Base-by-base conservation (phyloP, 2,329 filamentous ascomycete species). In the Cercospora beticola region DNA sequence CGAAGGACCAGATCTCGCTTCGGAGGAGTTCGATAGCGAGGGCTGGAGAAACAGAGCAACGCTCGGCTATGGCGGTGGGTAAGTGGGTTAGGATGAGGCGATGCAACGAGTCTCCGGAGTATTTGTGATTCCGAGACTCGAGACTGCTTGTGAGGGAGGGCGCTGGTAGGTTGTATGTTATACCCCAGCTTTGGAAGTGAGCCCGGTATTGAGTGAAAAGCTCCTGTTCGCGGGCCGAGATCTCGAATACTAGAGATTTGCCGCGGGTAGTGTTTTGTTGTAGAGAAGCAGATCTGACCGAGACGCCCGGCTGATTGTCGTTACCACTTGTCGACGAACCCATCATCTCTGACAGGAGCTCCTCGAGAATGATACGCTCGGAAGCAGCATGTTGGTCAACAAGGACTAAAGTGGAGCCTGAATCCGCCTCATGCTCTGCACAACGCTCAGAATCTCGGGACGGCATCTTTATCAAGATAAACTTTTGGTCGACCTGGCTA, bases 361-460 rank as follows among this genome's bases (percentile, higher is more conserved):
- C 77, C 77, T 99, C 95, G 0, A 98, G 86, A 1, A 89, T 89
- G 70, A 91, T 89, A 57, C 95, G 87, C 81, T 99, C 95, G 77
- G 97, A 94, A 3, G 94, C 95, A 0, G 95, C 95, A 77, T 99
- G 95, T 76, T 99, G 95, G 76, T 99, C 95, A 5, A 97, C 85
- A 46, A 97, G 83, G 0, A 97, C 85, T 4, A 98, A 81, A 1
- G 88, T 73, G 2, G 77, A 36, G 40, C 57, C 36, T 14, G 26
- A 26, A 28, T 60, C 77, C 66, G 72, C 7, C 21, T 58, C 14
- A 2, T 66, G 18, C 43, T 57, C 49, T 30, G 14, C 26, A 18
- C 5, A 10, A 21, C 10, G 8, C 54, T 54, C 7, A 16, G 49
- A 59, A 10, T 23, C 56, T 12, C 64, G 58, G 18, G 49, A 14